A percentile compares a stretch with the other conserved stretches of the same genome.
phyloP scores from a whole-genome alignment of 441 rosid genomes.

The Pelargonium myrrhifolium region DNA sequence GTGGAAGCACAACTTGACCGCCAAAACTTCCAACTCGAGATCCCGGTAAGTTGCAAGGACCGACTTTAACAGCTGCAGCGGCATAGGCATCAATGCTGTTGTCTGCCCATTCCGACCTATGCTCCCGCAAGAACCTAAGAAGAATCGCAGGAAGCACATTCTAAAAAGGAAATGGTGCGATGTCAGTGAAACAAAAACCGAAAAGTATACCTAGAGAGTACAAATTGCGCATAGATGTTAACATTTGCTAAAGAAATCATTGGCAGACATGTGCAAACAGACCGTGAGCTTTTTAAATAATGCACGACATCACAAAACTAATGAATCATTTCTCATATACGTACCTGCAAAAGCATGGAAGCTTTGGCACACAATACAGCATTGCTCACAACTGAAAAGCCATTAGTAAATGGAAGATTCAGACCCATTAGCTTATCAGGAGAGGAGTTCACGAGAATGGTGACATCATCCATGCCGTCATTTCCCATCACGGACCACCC shows the following conservation, averaged over 20 bases:
- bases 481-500: slow-evolving; percentile 82
- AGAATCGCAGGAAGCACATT: slow-evolving; percentile 90
- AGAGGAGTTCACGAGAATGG: slow-evolving; percentile 65
- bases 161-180: slow-evolving; percentile 26
- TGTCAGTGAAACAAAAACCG: slow-evolving; percentile 8
- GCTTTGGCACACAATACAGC: slow-evolving; percentile 96
- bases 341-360: slow-evolving; percentile 92
- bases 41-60: slow-evolving; percentile 71
- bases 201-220: no score
- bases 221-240: no score
- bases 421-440: slow-evolving; percentile 19
- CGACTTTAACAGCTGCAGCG: slow-evolving; percentile 71
- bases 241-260: no score
- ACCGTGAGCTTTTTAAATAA: neutral
- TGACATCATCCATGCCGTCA: slow-evolving; percentile 86
- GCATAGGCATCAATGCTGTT: slow-evolving; percentile 92
- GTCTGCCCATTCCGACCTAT: slow-evolving; percentile 98
- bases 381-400: slow-evolving; percentile 59
- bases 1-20: slow-evolving; percentile 89
- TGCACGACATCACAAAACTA: neutral
- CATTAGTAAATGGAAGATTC: slow-evolving; percentile 37
- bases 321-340: slow-evolving; percentile 13
- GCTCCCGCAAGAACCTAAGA: slow-evolving; percentile 89
- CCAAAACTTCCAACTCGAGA: slow-evolving; percentile 89
- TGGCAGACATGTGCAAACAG: neutral